phyloP scores from a whole-genome alignment of 208 protist genomes.

The Leishmania martiniquensis region DNA sequence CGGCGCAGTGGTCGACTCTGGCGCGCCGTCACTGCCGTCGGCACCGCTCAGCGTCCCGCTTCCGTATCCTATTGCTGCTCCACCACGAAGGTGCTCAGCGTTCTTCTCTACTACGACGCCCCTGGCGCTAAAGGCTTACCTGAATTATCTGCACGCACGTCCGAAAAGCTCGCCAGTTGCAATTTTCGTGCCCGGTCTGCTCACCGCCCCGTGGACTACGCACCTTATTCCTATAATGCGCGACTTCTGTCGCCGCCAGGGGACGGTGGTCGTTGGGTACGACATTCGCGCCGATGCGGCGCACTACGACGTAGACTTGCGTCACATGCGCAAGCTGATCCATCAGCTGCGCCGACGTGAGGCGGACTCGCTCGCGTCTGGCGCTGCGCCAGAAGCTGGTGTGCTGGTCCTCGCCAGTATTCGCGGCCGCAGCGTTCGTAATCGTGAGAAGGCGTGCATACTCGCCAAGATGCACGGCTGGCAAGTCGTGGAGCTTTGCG shows the following conservation, averaged over 20 bases:
- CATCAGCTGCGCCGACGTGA: not conserved
- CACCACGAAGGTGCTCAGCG: not conserved
- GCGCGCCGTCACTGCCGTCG: not conserved
- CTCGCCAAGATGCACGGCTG: conserved; percentile 27
- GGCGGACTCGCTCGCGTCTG: not conserved
- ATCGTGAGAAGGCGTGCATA: conserved; percentile 2
- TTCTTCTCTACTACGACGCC: conserved; percentile 25
- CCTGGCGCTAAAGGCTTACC: conserved; percentile 15
- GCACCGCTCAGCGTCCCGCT: not conserved
- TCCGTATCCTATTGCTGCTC: not conserved
- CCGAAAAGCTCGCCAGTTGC: not conserved
- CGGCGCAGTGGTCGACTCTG: not conserved
- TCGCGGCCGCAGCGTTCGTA: conserved; percentile 5
- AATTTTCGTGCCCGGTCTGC: conserved; percentile 28
- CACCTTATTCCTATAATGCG: conserved; percentile 19
- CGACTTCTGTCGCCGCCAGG: conserved; percentile 4
- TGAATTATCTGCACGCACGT: conserved; percentile 8
- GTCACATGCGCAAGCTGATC: conserved; percentile 10
- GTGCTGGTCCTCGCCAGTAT: conserved; percentile 17
- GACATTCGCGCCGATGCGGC: conserved; percentile 19
- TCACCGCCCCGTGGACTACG: conserved; percentile 29
- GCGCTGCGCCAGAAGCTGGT: not conserved
- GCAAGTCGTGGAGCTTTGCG: conserved; percentile 29
- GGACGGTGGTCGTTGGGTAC: conserved; percentile 23
- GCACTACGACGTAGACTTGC: conserved; percentile 24